phyloP scores from a whole-genome alignment of 805 yeast species.

The Nakazawaea sp. region DNA sequence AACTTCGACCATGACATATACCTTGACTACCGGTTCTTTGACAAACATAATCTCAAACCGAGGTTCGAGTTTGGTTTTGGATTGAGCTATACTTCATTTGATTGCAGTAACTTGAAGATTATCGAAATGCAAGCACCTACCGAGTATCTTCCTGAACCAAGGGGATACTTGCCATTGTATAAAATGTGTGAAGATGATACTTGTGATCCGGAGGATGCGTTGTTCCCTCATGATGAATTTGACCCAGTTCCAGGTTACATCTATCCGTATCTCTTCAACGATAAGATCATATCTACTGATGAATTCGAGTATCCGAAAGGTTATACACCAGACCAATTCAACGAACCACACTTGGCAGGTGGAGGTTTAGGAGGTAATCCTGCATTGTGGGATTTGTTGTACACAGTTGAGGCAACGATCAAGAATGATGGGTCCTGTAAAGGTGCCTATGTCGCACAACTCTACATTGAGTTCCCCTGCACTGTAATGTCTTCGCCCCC shows the following conservation, averaged over 20 bases:
- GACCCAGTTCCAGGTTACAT: slow-evolving; percentile 48
- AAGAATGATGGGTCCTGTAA: slow-evolving; percentile 37
- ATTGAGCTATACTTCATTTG: slow-evolving; percentile 33
- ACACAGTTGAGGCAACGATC: slow-evolving; percentile 37
- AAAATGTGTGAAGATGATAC: slow-evolving; percentile 37
- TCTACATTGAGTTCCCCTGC: slow-evolving; percentile 46
- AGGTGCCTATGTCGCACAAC: slow-evolving; percentile 45
- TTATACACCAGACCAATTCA: slow-evolving; percentile 27
- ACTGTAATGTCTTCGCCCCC: slow-evolving; percentile 44
- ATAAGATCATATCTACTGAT: slow-evolving; percentile 25
- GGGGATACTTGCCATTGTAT: slow-evolving; percentile 35
- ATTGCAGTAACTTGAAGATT: slow-evolving; percentile 30
- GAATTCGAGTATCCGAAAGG: slow-evolving; percentile 34
- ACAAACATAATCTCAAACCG: slow-evolving; percentile 26
- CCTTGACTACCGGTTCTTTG: slow-evolving; percentile 38
- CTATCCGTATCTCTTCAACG: slow-evolving; percentile 45
- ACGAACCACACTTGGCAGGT: slow-evolving; percentile 31
- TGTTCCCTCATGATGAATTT: slow-evolving; percentile 45
- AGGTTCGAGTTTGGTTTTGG: slow-evolving; percentile 39
- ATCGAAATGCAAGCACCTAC: slow-evolving; percentile 35
- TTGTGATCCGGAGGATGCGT: slow-evolving; percentile 47
- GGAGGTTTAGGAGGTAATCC: slow-evolving; percentile 23
- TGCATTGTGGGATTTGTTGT: slow-evolving; percentile 48
- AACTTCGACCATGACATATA: slow-evolving; percentile 36
- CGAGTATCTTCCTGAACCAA: slow-evolving; percentile 38